Evolutionary conservation across 176 grass and related monocot species (phyloP), one percentile per base, ranked within the genome.

Genomic region (Metroxylon sagu): DNA sequence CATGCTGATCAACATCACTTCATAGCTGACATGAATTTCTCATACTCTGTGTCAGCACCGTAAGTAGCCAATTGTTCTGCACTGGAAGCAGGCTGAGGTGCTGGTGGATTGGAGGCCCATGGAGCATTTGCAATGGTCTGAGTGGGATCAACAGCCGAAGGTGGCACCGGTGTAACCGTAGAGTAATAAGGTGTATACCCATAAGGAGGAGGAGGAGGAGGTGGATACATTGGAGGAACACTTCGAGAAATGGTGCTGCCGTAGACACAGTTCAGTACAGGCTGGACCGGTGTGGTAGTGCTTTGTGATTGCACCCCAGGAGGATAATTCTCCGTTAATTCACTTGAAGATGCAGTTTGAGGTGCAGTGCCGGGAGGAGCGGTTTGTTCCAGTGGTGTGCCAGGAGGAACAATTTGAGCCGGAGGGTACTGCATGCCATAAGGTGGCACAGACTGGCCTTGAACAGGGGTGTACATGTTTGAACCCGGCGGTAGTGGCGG

Each of bases 21-120:
- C 84, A 98, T 85, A 79, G 92, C 87, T 69, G 81, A 85, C 84
- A 92, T 89, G 76, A 85, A 92, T 57, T 89, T 98, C 19, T 89
- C 82, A 57, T 92, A 98, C 52, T 98, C 93, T 39, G 72, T 66
- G 71, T 98, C 84, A 43, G 81, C 69, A 52, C 83, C 75, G 64
- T 76, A 82, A 4, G 66, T 21, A 53, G 55, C 53, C 61, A 79
- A 76, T 39, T 74, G 84, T 39, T 83, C 87, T 5, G 60, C 48
- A 15, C 56, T 67, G 18, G 80, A 64, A 61, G 74, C n/a, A 62
- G 70, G 18, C 6, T 53, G 80, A 14, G 75, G 77, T 5, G 77
- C 79, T 0, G 79, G 77, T 0, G 72, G 81, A 1, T 84, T 83
- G 8, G 66, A 82, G 7, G 73, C 74, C 88, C 93, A 98, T 72